Conservation (phyloP, 257 asterid species). For the Misopates orontium region DNA sequence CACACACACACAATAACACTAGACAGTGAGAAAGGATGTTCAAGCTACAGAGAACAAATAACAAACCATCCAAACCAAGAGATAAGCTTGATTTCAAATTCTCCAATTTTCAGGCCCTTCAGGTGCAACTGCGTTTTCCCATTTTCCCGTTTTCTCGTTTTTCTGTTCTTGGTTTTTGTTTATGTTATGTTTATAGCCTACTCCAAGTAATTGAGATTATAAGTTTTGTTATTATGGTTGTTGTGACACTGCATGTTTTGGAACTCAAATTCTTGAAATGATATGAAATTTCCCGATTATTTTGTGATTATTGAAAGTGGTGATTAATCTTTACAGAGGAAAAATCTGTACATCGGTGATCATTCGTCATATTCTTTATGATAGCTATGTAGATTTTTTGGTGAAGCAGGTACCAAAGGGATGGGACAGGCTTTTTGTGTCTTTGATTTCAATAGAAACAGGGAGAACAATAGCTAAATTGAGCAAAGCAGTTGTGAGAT, state of each 20-base stretch:
- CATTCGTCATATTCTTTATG: neutral
- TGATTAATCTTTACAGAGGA: neutral
- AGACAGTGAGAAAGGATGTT: slow-evolving; percentile 49
- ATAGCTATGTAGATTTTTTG: slow-evolving; percentile 6
- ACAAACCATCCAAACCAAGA: slow-evolving; percentile 41
- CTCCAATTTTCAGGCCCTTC: slow-evolving; percentile 88
- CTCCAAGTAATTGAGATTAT: no score
- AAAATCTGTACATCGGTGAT: neutral
- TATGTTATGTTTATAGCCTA: no score
- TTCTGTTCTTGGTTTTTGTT: no score
- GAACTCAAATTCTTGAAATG: no score
- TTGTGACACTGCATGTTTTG: no score
- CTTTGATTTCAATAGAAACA: slow-evolving; percentile 59
- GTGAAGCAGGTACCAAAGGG: slow-evolving; percentile 84
- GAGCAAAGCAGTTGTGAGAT: slow-evolving; percentile 66
- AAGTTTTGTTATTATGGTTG: no score
- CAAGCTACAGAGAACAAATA: slow-evolving; percentile 56
- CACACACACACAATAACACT: slow-evolving; percentile 20
- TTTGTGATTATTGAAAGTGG: neutral
- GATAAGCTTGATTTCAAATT: slow-evolving; percentile 74
- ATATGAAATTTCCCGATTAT: no score
- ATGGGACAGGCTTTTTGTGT: slow-evolving; percentile 79
- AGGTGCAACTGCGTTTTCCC: slow-evolving; percentile 42
- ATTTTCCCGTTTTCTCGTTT: neutral
- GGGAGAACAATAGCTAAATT: slow-evolving; percentile 68